These are phyloP conservation scores for Cnidoscolus chayamansa DNA, from an alignment of 441 rosid genomes.

Conservation along the genomic window DNA sequence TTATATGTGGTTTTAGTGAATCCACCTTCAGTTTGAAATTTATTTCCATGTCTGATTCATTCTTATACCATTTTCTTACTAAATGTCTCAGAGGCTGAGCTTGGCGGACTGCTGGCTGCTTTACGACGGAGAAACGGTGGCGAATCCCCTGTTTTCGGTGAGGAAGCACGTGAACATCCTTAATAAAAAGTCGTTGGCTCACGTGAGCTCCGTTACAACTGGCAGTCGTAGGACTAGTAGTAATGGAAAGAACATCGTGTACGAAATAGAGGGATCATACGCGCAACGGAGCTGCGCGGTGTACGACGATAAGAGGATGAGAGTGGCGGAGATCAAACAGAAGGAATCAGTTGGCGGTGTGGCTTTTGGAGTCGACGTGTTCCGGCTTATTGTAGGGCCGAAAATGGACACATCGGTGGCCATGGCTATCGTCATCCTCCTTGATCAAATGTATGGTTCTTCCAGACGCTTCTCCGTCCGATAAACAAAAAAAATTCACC, in stretches of 20 bases:
- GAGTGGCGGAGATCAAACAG: constrained; percentile 61
- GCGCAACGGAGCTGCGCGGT: constrained; percentile 60
- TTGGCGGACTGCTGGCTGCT: constrained; percentile 75
- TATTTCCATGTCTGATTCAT: background rate
- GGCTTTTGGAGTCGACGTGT: constrained; percentile 61
- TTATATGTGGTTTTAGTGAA: too few species aligned
- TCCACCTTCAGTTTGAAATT: background rate
- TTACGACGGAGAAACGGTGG: constrained; percentile 64
- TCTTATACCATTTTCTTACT: background rate
- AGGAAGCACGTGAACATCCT: constrained; percentile 53
- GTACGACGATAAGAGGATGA: constrained; percentile 52
- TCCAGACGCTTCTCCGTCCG: constrained; percentile 34
- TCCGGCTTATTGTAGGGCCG: constrained; percentile 59
- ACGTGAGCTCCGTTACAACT: constrained; percentile 26
- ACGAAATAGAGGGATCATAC: constrained; percentile 79
- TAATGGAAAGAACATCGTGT: constrained; percentile 32
- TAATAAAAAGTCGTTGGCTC: constrained; percentile 49
- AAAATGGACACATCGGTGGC: constrained; percentile 57
- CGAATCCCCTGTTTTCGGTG: constrained; percentile 49
- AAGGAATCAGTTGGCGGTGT: constrained; percentile 64
- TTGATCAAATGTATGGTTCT: constrained; percentile 82
- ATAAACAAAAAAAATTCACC: background rate
- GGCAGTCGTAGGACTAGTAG: background rate
- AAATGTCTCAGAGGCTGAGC: constrained; percentile 52
- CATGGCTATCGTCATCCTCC: constrained; percentile 81